Base-by-base conservation (phyloP, 2,329 filamentous ascomycete genomes). In the Colletotrichum spaethianum region DNA sequence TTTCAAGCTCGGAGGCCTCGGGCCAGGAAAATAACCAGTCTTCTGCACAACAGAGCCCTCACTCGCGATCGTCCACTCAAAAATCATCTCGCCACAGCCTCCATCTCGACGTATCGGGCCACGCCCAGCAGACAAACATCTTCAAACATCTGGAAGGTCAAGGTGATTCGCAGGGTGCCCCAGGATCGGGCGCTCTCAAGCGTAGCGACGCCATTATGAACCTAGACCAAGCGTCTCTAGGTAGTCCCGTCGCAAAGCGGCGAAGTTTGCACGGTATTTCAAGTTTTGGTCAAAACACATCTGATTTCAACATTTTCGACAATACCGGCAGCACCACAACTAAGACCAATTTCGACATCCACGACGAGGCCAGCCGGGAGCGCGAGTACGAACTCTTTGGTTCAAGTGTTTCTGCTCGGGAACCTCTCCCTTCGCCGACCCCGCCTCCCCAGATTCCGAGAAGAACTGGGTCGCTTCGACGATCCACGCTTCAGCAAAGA, bases 131-230 rank as follows among this genome's bases (percentile, higher is more conserved):
- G 72, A 82, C 84, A 18, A 72, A 48, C 23, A 81, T 88, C 40
- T 81, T 88, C 53, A 87, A 87, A 74, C 80, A 89, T n/a, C 78
- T 86, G 20, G 88, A 90, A 63, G 80, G 80, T 23, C 84, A 82
- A 59, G 85, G 89, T 23, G 85, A 89, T 26, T 90, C 91, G 73
- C 70, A 70, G 42, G 61, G 60, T 28, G 40, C 38, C 9, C 67
- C 70, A 23, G 73, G 73, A n/a, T 91, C 93, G 7, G 98, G 96
- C 79, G 95, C 96, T 6, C 85, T 98, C 76, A 98, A 98, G 87
- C 92, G 96, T 77, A 96, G 93, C 79, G 96, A 98, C 84, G 93
- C 93, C 53, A 92, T 93, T 63, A 96, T 97, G 93, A 94, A 94
- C 78, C 84, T 97, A 60, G 95, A 97, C 77, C 93, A 94, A 74